Evolutionary conservation across 2,329 filamentous ascomycete species (phyloP).

Genomic region (Daldinia sp.): DNA sequence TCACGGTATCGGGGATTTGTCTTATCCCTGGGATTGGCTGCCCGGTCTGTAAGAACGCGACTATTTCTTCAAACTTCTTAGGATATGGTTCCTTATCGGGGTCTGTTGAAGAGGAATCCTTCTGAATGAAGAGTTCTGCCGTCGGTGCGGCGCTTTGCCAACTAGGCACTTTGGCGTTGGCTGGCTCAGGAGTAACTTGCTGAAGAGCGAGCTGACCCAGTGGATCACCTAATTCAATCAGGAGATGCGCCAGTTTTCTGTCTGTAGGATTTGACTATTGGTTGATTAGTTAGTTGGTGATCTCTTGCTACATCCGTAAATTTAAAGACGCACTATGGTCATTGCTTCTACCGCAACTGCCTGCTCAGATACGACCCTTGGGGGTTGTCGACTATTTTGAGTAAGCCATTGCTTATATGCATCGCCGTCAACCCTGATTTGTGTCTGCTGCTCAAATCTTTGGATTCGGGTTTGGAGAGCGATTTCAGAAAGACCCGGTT

Average conservation of each 20-base stretch:
- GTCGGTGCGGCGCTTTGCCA: slow-evolving; percentile 47
- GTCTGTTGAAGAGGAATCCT: slow-evolving; percentile 27
- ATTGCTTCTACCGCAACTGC: slow-evolving; percentile 36
- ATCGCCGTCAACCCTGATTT: slow-evolving; percentile 41
- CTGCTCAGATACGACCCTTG: slow-evolving; percentile 41
- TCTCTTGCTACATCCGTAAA: background rate
- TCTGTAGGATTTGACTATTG: slow-evolving; percentile 33
- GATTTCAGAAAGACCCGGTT: slow-evolving; percentile 28
- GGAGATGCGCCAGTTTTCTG: slow-evolving; percentile 35
- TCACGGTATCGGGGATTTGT: slow-evolving; percentile 75
- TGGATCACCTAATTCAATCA: slow-evolving; percentile 37
- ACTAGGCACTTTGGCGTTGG: slow-evolving; percentile 39
- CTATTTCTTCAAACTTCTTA: slow-evolving; percentile 74
- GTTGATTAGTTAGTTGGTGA: background rate
- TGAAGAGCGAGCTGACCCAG: slow-evolving; percentile 35
- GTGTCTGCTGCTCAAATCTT: slow-evolving; percentile 43
- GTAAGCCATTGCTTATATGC: slow-evolving; percentile 42
- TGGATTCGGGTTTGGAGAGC: slow-evolving; percentile 41
- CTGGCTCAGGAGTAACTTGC: slow-evolving; percentile 7
- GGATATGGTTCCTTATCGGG: slow-evolving; percentile 66
- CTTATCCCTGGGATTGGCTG: slow-evolving; percentile 78
- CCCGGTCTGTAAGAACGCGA: slow-evolving; percentile 75
- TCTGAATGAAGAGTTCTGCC: slow-evolving; percentile 45
- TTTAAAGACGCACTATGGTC: slow-evolving; percentile 35
- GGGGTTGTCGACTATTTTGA: slow-evolving; percentile 25